Percentiles rank a stretch among this genome's conserved stretches.
phyloP scores from a whole-genome alignment of 108 stramenopile species.

The Conticribra weissflogii region DNA sequence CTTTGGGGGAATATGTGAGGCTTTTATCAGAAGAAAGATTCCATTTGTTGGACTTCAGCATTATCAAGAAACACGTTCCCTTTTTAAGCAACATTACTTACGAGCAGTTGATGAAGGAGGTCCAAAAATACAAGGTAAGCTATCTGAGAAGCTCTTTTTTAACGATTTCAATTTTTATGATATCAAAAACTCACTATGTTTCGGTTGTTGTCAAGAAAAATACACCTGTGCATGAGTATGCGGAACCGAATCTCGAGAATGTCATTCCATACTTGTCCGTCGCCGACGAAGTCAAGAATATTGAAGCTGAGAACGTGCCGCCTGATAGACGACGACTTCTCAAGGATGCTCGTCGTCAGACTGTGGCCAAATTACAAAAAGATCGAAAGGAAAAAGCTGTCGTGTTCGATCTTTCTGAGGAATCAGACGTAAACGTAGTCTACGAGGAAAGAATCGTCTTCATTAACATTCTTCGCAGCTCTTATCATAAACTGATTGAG shows the following conservation, averaged over 20 bases:
- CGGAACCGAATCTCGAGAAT: constrained; percentile 48
- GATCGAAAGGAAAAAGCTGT: background rate
- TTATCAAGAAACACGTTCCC: constrained; percentile 11
- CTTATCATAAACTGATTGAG: constrained; percentile 55
- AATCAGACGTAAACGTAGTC: constrained; percentile 2
- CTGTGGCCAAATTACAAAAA: constrained; percentile 2
- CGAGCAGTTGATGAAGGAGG: constrained; percentile 54
- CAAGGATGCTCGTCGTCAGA: background rate
- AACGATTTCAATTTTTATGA: no score
- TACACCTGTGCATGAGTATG: constrained; percentile 40
- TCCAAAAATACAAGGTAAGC: constrained; percentile 45
- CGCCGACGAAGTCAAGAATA: background rate
- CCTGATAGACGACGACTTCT: background rate
- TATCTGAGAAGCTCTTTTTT: no score
- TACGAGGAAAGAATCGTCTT: constrained; percentile 12
- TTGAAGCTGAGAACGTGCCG: constrained; percentile 5
- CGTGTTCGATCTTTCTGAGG: background rate
- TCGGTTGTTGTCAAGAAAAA: background rate
- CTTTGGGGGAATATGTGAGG: constrained; percentile 32
- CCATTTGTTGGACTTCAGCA: constrained; percentile 31
- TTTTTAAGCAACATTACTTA: constrained; percentile 44
- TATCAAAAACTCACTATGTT: background rate
- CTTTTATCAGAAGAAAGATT: constrained; percentile 59
- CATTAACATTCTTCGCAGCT: constrained; percentile 42
- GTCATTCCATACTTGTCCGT: constrained; percentile 54